Conservation (phyloP, 2,329 filamentous ascomycete genomes). For the Sordariomycetes sp. region DNA sequence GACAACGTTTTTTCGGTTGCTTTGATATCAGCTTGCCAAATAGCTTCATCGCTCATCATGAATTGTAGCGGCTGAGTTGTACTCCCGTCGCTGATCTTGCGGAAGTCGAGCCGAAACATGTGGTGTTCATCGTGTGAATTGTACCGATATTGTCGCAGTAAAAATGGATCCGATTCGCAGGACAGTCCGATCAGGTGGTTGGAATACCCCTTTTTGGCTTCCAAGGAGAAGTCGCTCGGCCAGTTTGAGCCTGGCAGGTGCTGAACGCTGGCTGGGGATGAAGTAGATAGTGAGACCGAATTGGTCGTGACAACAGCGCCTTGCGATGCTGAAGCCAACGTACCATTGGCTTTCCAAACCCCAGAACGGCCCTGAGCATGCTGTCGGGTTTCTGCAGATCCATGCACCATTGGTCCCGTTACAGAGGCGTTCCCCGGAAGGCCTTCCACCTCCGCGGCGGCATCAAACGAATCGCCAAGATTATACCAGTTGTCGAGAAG, state of each 20-base stretch:
- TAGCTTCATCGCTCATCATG: constrained; percentile 11
- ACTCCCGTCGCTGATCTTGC: constrained; percentile 10
- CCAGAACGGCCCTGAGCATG: too few species aligned
- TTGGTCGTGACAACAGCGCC: too few species aligned
- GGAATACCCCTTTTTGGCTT: constrained; percentile 10
- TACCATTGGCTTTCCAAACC: too few species aligned
- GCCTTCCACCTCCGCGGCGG: too few species aligned
- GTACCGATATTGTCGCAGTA: constrained; percentile 12
- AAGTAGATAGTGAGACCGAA: too few species aligned
- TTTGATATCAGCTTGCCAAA: constrained; percentile 11
- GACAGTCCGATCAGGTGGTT: constrained; percentile 12
- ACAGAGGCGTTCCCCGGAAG: too few species aligned
- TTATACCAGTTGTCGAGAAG: too few species aligned
- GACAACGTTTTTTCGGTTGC: constrained; percentile 9
- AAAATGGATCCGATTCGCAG: constrained; percentile 13
- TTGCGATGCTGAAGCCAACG: too few species aligned
- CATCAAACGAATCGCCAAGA: too few species aligned
- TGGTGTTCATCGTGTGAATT: constrained; percentile 10
- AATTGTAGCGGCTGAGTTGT: constrained; percentile 11
- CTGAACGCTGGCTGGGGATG: too few species aligned
- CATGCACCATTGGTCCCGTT: too few species aligned
- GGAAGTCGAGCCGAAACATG: constrained; percentile 14
- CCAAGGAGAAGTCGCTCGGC: constrained; percentile 9
- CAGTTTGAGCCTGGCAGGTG: background rate
- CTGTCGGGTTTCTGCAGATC: too few species aligned